Base-by-base conservation (phyloP, 1,284 basidiomycete genomes). In the Fomitopsis schrenkii region DNA sequence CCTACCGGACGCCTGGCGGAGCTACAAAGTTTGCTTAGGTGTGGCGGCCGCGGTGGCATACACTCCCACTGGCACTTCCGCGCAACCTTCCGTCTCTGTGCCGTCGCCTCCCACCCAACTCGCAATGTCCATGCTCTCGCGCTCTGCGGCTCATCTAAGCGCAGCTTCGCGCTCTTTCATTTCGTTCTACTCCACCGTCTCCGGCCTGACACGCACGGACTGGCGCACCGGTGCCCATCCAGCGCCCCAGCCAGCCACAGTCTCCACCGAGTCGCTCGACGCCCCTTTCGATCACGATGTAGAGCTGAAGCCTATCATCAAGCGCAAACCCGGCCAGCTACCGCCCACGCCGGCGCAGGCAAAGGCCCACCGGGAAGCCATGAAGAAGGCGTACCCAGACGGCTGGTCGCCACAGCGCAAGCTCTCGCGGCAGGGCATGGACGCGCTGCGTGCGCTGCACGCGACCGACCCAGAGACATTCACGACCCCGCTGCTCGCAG, bases 361-460 rank as follows among this genome's bases (percentile, higher is more conserved):
- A 77, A 74, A 73, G 59, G 74, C 73, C n/a, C 89, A 93, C 74
- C 82, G 84, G 35, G 74, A 77, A 53, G 72, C 77, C 6, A 79
- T 94, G 68, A 84, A 83, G 66, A 76, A 82, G 64, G 70, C 74
- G 7, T 94, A 91, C 70, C 92, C 92, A 15, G 76, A 81, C 9
- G 92, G 92, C 35, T 97, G 95, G 95, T 78, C 82, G 56, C 95
- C 95, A 8, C 90, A 90, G 53, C 90, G 88, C 68, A 95, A 93
- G 72, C 75, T 97, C 59, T 94, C 93, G n/a, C 85, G 91, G 62
- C 90, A 94, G 63, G 93, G 94, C 35, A 97, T 97, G 94, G 89
- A 91, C 61, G 88, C 88, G 35, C 72, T 97, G 63, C 86, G 92
- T 41, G 79, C 85, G 56, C 78, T 97, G 64, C 85, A 96, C 74